Conservation (phyloP, 2,329 filamentous ascomycete genomes). For the Aureobasidium sp. region DNA sequence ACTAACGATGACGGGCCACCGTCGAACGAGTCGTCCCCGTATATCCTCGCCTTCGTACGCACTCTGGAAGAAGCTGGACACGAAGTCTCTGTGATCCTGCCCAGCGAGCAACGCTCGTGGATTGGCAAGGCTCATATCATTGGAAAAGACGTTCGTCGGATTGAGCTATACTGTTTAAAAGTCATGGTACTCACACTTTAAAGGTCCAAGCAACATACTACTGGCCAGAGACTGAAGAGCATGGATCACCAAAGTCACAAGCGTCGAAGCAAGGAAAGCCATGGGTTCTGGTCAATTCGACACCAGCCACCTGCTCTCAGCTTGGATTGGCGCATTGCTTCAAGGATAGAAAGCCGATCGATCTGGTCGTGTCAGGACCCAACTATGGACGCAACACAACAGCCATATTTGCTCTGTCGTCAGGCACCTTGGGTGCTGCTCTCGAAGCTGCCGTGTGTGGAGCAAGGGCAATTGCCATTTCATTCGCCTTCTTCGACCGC, state of each 20-base stretch:
- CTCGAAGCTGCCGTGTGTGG: slow-evolving; percentile 44
- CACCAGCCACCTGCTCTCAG: slow-evolving; percentile 44
- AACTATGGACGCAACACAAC: slow-evolving; percentile 42
- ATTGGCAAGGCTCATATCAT: slow-evolving; percentile 98
- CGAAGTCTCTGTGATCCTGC: slow-evolving; percentile 83
- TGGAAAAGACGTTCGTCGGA: slow-evolving; percentile 59
- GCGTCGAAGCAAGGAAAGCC: slow-evolving; percentile 32
- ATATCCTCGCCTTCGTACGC: slow-evolving; percentile 42
- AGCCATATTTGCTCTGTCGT: slow-evolving; percentile 43
- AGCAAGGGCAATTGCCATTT: slow-evolving; percentile 65
- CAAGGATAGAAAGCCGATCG: slow-evolving; percentile 36
- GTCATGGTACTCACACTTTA: neutral
- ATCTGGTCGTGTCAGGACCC: slow-evolving; percentile 43
- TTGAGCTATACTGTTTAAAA: neutral
- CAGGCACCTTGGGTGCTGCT: slow-evolving; percentile 44
- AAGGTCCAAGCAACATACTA: slow-evolving; percentile 37
- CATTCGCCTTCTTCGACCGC: slow-evolving; percentile 80
- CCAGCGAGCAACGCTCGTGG: slow-evolving; percentile 90
- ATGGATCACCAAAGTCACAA: slow-evolving; percentile 12
- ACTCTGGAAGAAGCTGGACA: slow-evolving; percentile 60
- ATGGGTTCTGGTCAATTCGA: slow-evolving; percentile 45
- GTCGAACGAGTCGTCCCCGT: slow-evolving; percentile 43
- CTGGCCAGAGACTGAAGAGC: slow-evolving; percentile 30
- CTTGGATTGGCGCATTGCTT: slow-evolving; percentile 44
- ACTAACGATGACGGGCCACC: slow-evolving; percentile 48